Evolutionary conservation across 371 early-diverging fungal genomes (phyloP), one percentile per base, ranked within the genome.

Genomic region (Polyrhizophydium stewartii): DNA sequence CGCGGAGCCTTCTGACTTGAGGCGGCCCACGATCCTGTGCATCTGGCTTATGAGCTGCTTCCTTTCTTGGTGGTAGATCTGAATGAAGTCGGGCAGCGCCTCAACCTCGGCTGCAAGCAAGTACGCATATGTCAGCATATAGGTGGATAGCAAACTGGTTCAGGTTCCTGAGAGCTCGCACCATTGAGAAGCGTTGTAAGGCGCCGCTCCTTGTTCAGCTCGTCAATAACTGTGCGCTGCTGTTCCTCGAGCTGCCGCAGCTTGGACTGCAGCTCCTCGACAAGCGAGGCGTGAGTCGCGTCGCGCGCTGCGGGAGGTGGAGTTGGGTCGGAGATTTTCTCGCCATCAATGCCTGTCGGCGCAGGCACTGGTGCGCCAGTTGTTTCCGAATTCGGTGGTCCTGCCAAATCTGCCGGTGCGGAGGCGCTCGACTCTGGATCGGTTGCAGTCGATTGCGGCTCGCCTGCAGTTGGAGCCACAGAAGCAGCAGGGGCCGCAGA

Each of bases 1-100:
- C 6, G 19, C 12, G 30, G 6, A 12, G 30, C 50, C 50, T 12
- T 49, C 50, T 12, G 9, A 10, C 21, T 49, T 7, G 12, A 49
- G 7, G 9, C 50, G 50, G 12, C 6, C 38, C 38, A 31, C 57
- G n/a, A 37, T 58, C 50, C 56, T 56, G 49, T 56, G 33, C 21
- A 62, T 16, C 47, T 56, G 51, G 12, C 45, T n/a, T 33, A 62
- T 22, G 2, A 62, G 38, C 17, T n/a, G 21, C 49, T 45, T 38
- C 10, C 62, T 6, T 33, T 62, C 62, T 51, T 62, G 57, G 47
- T 62, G 62, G 32, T 62, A 62, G 33, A 38, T 40, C 45, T 62
- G 41, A 31, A 62, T 62, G 46, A 57, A 45, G 51, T 62, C 62
- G 25, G 62, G 62, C 22, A 62, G 40, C 38, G 62, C 62, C n/a